A percentile compares a stretch with the other conserved stretches of the same genome.
phyloP scores from a whole-genome alignment of 257 asterid genomes.

The Echites panduratus region DNA sequence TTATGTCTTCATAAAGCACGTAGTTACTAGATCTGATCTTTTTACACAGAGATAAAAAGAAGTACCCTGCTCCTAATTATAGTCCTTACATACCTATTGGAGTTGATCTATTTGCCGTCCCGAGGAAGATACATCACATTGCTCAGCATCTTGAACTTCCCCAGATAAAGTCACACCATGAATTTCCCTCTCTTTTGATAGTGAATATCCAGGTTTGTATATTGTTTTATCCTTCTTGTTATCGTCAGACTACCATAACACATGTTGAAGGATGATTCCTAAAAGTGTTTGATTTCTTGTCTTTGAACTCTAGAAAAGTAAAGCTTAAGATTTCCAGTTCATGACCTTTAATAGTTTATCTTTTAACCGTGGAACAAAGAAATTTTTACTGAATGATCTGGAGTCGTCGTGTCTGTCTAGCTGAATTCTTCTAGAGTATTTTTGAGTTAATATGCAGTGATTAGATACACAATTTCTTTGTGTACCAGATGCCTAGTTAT shows the following conservation, averaged over 20 bases:
- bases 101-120: slow-evolving; percentile 64
- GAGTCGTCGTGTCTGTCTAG: neutral
- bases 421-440: no score
- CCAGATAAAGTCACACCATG: slow-evolving; percentile 26
- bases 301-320: no score
- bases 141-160: slow-evolving; percentile 80
- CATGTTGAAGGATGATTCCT: no score
- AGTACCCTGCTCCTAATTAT: slow-evolving; percentile 54
- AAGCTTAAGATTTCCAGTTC: neutral
- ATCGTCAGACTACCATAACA: no score
- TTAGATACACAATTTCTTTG: neutral
- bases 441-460: neutral
- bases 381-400: neutral
- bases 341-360: neutral
- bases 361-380: no score
- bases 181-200: slow-evolving; percentile 64
- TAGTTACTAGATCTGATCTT: neutral
- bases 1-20: neutral
- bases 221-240: neutral
- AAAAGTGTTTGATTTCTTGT: no score
- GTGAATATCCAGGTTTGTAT: slow-evolving; percentile 67
- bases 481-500: slow-evolving; percentile 70
- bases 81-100: slow-evolving; percentile 74
- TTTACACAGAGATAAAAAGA: slow-evolving; percentile 69
- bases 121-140: slow-evolving; percentile 64